Base-by-base conservation (phyloP, 768 basidiomycete species). In the Amanita phalloides region DNA sequence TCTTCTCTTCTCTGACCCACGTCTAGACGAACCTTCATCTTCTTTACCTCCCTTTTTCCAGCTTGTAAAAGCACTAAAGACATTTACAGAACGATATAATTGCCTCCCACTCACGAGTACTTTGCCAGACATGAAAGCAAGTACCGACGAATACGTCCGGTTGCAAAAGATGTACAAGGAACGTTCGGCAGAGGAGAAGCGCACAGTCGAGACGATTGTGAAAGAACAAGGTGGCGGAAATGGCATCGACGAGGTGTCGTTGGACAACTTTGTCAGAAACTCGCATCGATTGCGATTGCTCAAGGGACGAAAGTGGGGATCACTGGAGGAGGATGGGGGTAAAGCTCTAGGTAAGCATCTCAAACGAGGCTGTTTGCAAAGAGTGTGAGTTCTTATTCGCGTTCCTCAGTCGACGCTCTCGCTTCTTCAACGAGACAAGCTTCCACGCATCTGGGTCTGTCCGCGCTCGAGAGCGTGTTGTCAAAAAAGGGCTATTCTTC, bases 61-160 rank as follows among this genome's bases (percentile, higher is more conserved):
- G 55, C 83, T 96, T 25, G 73, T 94, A 9, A 70, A 77, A 21
- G 83, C 94, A 0, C 76, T 98, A 37, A 71, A 78, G 35, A 64
- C 72, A 50, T 97, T 88, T 63, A 70, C 74, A 6, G 58, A 64
- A 20, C 73, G 76, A 30, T 68, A 78, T 46, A 69, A 82, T 48
- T 78, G 80, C 0, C 77, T 96, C 3, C 96, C 95, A 0, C 71
- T 96, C n/a, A 84, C 84, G 3, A 79, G 87, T 43, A 78, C 89
- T 0, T 74, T 98, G 8, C 95, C 95, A 0, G 95, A 99, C 68
- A 97, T 99, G 90, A 94, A 94, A 62, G 83, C 93, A 14, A 86
- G 85, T 61, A 96, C 96, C 4, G 62, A 70, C 20, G 75, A 76
- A 50, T 98, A 97, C 62, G 83, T 96, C 45, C 74, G 79, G 14